Evolutionary conservation across 306 rosid species (phyloP).

Genomic region (Purshia tridentata): DNA sequence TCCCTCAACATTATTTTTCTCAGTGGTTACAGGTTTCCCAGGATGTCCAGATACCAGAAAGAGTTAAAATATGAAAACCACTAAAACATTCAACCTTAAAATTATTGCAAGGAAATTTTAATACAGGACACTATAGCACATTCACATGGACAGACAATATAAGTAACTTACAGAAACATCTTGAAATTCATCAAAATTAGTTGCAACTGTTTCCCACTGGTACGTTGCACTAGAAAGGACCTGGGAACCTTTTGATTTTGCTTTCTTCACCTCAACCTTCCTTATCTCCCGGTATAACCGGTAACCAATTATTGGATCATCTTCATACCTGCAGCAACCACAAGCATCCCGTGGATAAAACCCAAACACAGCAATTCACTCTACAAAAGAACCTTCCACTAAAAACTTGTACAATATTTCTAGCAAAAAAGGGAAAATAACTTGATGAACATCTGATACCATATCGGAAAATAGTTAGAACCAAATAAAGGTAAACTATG

Average conservation of each 20-base stretch:
- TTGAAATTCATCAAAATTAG: conserved; percentile 91
- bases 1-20: background rate
- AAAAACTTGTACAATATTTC: conserved; percentile 19
- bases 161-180: conserved; percentile 75
- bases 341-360: conserved; percentile 33
- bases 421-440: background rate
- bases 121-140: background rate
- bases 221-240: conserved; percentile 59
- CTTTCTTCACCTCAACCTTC: conserved; percentile 79
- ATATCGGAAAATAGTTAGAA: too few species aligned
- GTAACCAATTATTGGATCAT: conserved; percentile 84
- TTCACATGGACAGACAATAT: conserved; percentile 27
- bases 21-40: background rate
- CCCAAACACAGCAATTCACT: conserved; percentile 8
- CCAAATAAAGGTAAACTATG: background rate
- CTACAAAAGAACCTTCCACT: conserved; percentile 11
- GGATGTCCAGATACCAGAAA: background rate
- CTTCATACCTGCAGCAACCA: conserved; percentile 88
- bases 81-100: background rate
- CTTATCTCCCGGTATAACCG: conserved; percentile 85
- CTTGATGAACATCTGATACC: background rate
- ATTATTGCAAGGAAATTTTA: background rate
- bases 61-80: background rate
- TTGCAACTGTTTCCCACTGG: conserved; percentile 90
- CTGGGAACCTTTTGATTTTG: conserved; percentile 73